These are phyloP conservation scores for Apiotrichum sp. DNA, from an alignment of 1,284 basidiomycete species.

Conservation along the genomic window DNA sequence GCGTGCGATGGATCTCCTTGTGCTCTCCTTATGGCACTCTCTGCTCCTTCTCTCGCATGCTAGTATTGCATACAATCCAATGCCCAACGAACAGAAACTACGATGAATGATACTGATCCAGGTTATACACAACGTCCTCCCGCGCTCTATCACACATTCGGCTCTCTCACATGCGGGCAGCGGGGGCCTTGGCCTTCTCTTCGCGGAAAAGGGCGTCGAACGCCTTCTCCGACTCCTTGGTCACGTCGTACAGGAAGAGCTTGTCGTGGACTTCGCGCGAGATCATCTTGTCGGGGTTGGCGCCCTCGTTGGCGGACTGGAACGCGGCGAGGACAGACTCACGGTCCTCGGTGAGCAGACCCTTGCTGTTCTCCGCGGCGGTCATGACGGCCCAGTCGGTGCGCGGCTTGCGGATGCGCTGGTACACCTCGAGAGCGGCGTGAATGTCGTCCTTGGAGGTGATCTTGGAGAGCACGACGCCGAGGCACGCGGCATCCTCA, in stretches of 20 bases:
- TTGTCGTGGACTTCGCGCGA: slow-evolving; percentile 23
- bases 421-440: slow-evolving; percentile 36
- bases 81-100: background rate
- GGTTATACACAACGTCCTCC: background rate
- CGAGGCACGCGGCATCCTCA: slow-evolving; percentile 44
- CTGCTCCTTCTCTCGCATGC: background rate
- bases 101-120: background rate
- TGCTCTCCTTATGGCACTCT: too few relatives aligned
- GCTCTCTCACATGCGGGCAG: background rate
- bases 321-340: slow-evolving; percentile 27
- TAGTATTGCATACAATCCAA: background rate
- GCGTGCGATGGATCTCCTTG: too few relatives aligned
- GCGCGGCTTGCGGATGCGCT: slow-evolving; percentile 42
- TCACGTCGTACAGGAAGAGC: slow-evolving; percentile 27
- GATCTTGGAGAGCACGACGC: slow-evolving; percentile 39
- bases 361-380: slow-evolving; percentile 42
- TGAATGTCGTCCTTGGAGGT: slow-evolving; percentile 35
- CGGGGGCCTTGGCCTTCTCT: background rate
- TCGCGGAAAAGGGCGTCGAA: slow-evolving; percentile 17
- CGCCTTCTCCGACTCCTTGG: slow-evolving; percentile 21
- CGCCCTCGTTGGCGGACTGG: slow-evolving; percentile 19
- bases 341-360: slow-evolving; percentile 36
- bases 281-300: slow-evolving; percentile 51
- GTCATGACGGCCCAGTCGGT: slow-evolving; percentile 42
- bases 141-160: background rate